Evolutionary conservation across 2,329 filamentous ascomycete genomes (phyloP).

Genomic region (Phaeosphaeriaceae sp.): DNA sequence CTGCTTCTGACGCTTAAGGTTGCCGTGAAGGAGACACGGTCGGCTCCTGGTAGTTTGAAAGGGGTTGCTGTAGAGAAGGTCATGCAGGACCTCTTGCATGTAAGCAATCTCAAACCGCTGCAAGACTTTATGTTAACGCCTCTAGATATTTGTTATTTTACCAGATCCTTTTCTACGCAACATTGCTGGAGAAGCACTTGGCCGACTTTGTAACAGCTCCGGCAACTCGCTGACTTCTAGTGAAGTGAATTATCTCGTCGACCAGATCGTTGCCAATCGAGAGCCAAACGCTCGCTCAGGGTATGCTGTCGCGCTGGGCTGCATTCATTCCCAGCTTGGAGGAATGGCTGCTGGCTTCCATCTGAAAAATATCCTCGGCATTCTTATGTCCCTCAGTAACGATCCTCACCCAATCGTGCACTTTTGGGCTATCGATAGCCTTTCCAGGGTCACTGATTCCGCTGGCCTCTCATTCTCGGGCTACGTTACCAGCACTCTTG

Average conservation of each 20-base stretch:
- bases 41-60: constrained; percentile 74
- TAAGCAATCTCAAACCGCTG: constrained; percentile 54
- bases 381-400: constrained; percentile 96
- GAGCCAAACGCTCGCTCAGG: constrained; percentile 93
- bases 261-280: constrained; percentile 91
- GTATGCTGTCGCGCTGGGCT: constrained; percentile 90
- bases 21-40: constrained; percentile 78
- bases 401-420: constrained; percentile 95
- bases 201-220: constrained; percentile 81
- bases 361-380: constrained; percentile 94
- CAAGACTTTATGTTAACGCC: constrained; percentile 7
- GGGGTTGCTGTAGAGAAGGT: constrained; percentile 78
- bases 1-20: constrained; percentile 82
- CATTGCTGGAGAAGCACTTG: constrained; percentile 83
- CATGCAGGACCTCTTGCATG: constrained; percentile 74
- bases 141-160: constrained; percentile 74
- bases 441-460: constrained; percentile 86
- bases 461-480: constrained; percentile 90
- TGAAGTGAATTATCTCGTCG: constrained; percentile 89
- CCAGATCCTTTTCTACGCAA: constrained; percentile 85
- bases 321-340: constrained; percentile 92
- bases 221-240: constrained; percentile 88
- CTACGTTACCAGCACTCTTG: constrained; percentile 87
- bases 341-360: constrained; percentile 98
- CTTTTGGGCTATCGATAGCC: constrained; percentile 91